Conservation (phyloP, 257 asterid species). For the Primulina huaijiensis region DNA sequence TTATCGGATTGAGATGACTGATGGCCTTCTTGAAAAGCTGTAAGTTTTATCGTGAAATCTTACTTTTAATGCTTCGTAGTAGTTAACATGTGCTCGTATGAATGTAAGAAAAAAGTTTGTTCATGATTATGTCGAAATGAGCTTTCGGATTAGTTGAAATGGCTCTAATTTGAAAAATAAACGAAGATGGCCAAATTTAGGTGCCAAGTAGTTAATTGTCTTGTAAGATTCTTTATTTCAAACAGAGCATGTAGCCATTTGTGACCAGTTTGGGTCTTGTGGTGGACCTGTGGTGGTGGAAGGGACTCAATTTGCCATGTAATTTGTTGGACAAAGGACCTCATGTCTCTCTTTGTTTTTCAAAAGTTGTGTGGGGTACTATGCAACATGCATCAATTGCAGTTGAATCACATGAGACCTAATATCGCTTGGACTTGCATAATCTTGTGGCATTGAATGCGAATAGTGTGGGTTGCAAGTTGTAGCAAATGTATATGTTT, state of each 20-base stretch:
- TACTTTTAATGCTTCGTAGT: background rate
- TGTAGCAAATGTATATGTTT: background rate
- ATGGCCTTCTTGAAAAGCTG: constrained; percentile 88
- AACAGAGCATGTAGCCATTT: background rate
- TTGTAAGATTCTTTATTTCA: too few species aligned
- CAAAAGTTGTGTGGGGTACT: background rate
- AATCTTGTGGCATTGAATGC: background rate
- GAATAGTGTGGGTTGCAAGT: too few species aligned
- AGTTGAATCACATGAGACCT: background rate
- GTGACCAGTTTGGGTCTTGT: background rate
- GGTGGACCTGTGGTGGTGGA: background rate
- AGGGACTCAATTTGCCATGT: background rate
- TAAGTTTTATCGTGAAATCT: constrained; percentile 33
- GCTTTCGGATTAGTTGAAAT: background rate
- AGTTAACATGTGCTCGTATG: background rate
- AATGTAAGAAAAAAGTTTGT: background rate
- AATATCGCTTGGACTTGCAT: background rate
- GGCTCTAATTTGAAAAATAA: background rate
- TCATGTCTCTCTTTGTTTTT: background rate
- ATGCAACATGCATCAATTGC: background rate
- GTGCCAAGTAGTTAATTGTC: background rate
- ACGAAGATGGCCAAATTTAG: background rate
- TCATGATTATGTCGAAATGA: too few species aligned
- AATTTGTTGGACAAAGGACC: background rate
- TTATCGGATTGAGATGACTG: constrained; percentile 80